These are phyloP conservation scores for Alnus rubra DNA, from an alignment of 306 rosid species.

Conservation along the genomic window DNA sequence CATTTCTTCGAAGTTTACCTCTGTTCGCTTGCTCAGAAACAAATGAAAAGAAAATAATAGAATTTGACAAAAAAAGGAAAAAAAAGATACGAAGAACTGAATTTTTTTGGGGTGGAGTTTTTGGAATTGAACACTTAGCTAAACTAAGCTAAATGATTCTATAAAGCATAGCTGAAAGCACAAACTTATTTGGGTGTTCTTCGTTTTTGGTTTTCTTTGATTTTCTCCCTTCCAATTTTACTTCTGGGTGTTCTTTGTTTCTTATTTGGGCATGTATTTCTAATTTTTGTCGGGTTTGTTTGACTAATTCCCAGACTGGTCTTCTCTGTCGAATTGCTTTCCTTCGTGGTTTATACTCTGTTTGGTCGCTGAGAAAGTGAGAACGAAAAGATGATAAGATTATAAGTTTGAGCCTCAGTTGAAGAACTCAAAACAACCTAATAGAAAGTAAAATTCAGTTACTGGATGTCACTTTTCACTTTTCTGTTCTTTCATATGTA, in stretches of 20 bases:
- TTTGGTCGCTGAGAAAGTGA: conserved; percentile 19
- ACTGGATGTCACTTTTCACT: neutral
- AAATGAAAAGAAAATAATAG: too few species aligned
- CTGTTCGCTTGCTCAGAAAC: neutral
- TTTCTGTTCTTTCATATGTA: neutral
- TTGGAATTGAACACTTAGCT: neutral
- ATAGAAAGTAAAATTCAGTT: neutral
- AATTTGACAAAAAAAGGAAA: too few species aligned
- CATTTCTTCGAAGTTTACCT: neutral
- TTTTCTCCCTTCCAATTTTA: neutral
- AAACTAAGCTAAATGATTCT: neutral
- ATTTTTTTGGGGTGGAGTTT: neutral
- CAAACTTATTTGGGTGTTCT: neutral
- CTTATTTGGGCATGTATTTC: neutral
- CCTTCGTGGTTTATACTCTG: neutral
- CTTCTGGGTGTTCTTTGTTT: neutral
- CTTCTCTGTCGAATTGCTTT: conserved; percentile 10
- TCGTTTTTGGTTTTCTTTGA: neutral
- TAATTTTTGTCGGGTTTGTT: neutral
- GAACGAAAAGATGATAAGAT: neutral
- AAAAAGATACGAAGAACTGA: neutral
- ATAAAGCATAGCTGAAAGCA: neutral
- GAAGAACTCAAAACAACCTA: neutral
- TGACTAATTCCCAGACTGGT: neutral
- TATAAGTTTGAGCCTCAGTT: neutral